Percentiles rank a stretch among this genome's conserved stretches.
Evolutionary conservation across 306 rosid genomes (phyloP).

Genomic region (Castanopsis chinensis): DNA sequence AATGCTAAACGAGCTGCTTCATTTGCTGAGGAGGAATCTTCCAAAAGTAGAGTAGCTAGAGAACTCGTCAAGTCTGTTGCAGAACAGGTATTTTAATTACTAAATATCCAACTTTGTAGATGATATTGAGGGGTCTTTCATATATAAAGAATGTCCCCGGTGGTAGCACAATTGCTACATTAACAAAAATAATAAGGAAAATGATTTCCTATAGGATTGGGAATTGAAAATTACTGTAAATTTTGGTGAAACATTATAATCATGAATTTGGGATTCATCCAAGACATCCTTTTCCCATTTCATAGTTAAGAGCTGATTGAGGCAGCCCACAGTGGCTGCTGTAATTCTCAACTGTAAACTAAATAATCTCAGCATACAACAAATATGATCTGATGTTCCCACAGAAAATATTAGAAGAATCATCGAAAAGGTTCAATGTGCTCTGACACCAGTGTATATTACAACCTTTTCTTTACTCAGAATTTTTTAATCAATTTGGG

Average conservation of each 20-base stretch:
- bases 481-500: not conserved
- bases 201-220: not conserved
- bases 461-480: not conserved
- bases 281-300: not conserved
- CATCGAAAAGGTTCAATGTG: not conserved
- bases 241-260: not conserved
- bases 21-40: constrained; percentile 55
- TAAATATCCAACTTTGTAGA: not conserved
- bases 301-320: not conserved
- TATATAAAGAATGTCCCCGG: not conserved
- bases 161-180: not conserved
- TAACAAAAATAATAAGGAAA: not conserved
- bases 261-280: not conserved
- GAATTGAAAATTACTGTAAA: not conserved
- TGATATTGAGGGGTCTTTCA: not conserved
- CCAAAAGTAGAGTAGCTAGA: constrained; percentile 48
- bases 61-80: constrained; percentile 55
- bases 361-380: not conserved
- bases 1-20: constrained; percentile 40
- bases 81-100: constrained; percentile 57
- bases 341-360: not conserved
- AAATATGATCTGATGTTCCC: not conserved
- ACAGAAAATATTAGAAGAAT: not conserved
- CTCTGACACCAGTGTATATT: not conserved
- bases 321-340: not conserved